These are phyloP conservation scores for Vitis rotundifolia DNA, from an alignment of 164 flowering plant species.

Conservation along the genomic window DNA sequence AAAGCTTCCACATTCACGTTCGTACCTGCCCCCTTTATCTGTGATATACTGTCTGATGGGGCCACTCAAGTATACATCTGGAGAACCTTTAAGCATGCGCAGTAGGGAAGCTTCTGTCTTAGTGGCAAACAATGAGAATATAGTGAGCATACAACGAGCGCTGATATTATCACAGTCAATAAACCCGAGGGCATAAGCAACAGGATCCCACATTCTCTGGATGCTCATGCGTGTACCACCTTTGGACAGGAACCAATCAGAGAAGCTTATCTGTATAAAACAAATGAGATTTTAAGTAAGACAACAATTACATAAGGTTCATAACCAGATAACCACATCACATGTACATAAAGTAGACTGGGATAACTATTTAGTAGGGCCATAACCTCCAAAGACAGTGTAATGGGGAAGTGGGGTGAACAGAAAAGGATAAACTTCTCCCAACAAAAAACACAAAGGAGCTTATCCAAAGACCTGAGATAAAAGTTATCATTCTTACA, in stretches of 20 bases:
- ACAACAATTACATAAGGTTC: background rate
- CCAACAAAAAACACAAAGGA: conserved; percentile 1
- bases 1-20: background rate
- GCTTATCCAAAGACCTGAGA: background rate
- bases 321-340: background rate
- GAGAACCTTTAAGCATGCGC: conserved; percentile 99
- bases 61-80: conserved; percentile 95
- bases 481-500: conserved; percentile 43
- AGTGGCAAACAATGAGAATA: conserved; percentile 95
- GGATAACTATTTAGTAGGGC: background rate
- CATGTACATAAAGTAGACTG: background rate
- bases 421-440: background rate
- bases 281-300: conserved; percentile 13
- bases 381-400: background rate
- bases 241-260: conserved; percentile 94
- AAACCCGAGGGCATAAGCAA: conserved; percentile 98
- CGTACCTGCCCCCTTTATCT: conserved; percentile 92
- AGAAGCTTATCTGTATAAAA: conserved; percentile 79
- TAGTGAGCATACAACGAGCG: conserved; percentile 99
- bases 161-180: conserved; percentile 98
- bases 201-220: conserved; percentile 99
- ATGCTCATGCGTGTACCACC: conserved; percentile 95
- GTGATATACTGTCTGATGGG: conserved; percentile 86
- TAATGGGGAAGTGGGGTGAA: too few relatives aligned
- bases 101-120: conserved; percentile 96